Conservation (phyloP, 2,329 filamentous ascomycete genomes). For the Ophiocordyceps polyrhachis-furcata region DNA sequence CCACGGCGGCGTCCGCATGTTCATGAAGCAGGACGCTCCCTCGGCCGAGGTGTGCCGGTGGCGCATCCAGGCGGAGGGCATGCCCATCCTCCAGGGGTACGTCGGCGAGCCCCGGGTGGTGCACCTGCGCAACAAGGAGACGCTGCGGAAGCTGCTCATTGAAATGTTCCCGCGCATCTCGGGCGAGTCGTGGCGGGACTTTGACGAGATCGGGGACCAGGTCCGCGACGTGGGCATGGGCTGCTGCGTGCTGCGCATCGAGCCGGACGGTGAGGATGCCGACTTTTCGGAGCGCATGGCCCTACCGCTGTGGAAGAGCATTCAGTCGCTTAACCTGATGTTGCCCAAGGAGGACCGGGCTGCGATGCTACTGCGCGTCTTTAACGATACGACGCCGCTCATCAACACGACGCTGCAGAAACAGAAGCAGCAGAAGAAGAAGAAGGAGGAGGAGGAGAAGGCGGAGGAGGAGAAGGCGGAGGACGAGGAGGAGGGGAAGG, state of each 20-base stretch:
- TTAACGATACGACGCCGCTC: constrained; percentile 72
- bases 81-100: constrained; percentile 81
- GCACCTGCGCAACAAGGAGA: constrained; percentile 56
- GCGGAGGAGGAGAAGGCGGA: constrained; percentile 7
- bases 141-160: constrained; percentile 62
- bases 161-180: constrained; percentile 94
- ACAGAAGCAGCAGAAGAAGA: constrained; percentile 19
- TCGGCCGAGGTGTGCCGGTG: constrained; percentile 74
- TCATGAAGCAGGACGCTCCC: constrained; percentile 91
- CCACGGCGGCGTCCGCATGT: constrained; percentile 96
- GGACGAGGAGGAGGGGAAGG: constrained; percentile 7
- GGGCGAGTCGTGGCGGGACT: constrained; percentile 51
- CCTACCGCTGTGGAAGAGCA: constrained; percentile 82
- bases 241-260: constrained; percentile 75
- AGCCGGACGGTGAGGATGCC: constrained; percentile 46
- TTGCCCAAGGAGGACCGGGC: constrained; percentile 89
- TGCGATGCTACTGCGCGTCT: constrained; percentile 80
- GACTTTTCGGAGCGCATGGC: constrained; percentile 61
- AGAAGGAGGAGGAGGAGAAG: not conserved
- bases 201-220: constrained; percentile 76
- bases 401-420: constrained; percentile 48
- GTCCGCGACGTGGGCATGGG: constrained; percentile 70
- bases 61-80: constrained; percentile 89
- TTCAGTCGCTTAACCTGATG: constrained; percentile 90
- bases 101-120: constrained; percentile 64